Percentiles rank a stretch among this genome's conserved stretches.
phyloP scores from a whole-genome alignment of 2,329 filamentous ascomycete species.

The Fusarium poae region DNA sequence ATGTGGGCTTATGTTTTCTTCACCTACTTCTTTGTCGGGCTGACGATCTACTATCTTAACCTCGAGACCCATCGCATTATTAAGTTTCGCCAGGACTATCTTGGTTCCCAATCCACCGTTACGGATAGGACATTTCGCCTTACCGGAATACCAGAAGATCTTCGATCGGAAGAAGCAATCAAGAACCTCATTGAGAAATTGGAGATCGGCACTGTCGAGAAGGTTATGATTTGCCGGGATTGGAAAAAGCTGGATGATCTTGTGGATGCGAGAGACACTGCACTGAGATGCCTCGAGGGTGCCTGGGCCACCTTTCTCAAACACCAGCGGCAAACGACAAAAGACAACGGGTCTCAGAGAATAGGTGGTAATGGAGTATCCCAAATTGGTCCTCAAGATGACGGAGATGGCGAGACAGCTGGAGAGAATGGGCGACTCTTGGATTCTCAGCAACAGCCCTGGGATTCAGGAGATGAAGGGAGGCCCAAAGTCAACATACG shows the following conservation, averaged over 20 bases:
- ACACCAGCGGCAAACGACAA: constrained; percentile 42
- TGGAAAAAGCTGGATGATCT: constrained; percentile 86
- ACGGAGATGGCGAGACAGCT: constrained; percentile 58
- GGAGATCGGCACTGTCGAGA: constrained; percentile 90
- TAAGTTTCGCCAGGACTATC: constrained; percentile 86
- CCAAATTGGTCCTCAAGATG: constrained; percentile 48
- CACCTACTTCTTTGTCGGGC: constrained; percentile 87
- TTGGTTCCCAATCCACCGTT: constrained; percentile 93
- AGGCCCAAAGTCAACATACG: constrained; percentile 80
- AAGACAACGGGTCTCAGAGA: constrained; percentile 4
- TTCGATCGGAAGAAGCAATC: constrained; percentile 85
- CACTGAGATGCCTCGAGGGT: constrained; percentile 81
- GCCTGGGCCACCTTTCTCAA: constrained; percentile 79
- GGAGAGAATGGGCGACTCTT: constrained; percentile 73
- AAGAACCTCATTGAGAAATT: constrained; percentile 89
- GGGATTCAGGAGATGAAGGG: constrained; percentile 57
- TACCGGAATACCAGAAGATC: constrained; percentile 84
- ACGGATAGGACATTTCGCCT: constrained; percentile 94
- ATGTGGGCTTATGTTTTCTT: constrained; percentile 96
- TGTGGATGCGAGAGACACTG: constrained; percentile 73
- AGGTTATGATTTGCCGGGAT: constrained; percentile 85
- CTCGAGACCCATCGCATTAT: constrained; percentile 88
- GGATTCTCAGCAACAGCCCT: constrained; percentile 55
- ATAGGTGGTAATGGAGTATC: constrained; percentile 31
- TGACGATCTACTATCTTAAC: constrained; percentile 87